These are phyloP conservation scores for Aspergillus brunneoviolaceus DNA, from an alignment of 2,329 filamentous ascomycete species.

Conservation along the genomic window DNA sequence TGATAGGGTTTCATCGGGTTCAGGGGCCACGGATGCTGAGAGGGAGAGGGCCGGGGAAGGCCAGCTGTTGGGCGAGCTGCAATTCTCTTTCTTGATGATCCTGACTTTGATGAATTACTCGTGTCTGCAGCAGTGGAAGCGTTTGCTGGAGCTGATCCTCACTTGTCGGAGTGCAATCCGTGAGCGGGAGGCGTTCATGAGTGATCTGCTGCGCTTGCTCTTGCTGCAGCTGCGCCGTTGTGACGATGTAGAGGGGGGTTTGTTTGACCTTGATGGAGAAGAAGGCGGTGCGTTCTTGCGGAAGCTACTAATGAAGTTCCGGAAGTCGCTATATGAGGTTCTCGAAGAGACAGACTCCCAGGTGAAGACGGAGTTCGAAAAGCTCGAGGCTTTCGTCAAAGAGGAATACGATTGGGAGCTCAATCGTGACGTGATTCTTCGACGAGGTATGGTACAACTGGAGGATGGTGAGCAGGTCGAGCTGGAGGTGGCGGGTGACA, in stretches of 20 bases:
- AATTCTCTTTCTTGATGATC: conserved; percentile 63
- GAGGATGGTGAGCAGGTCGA: conserved; percentile 65
- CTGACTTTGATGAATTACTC: conserved; percentile 65
- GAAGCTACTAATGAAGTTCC: conserved; percentile 54
- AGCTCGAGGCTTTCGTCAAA: conserved; percentile 56
- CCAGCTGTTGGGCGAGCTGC: conserved; percentile 57
- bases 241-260: conserved; percentile 59
- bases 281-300: conserved; percentile 56
- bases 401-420: conserved; percentile 60
- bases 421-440: conserved; percentile 52
- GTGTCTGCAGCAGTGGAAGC: conserved; percentile 65
- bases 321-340: conserved; percentile 52
- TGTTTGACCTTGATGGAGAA: conserved; percentile 58
- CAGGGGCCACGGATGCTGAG: conserved; percentile 31
- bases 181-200: conserved; percentile 52
- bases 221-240: conserved; percentile 56
- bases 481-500: conserved; percentile 59
- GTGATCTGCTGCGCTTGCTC: conserved; percentile 51
- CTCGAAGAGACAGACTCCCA: conserved; percentile 32
- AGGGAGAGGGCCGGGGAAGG: conserved; percentile 29
- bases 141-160: conserved; percentile 56
- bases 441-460: conserved; percentile 58
- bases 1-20: conserved; percentile 36
- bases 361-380: conserved; percentile 55
- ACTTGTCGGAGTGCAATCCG: conserved; percentile 55